Base-by-base conservation (phyloP, 352 stramenopile genomes). In the Pythium apleroticum region DNA sequence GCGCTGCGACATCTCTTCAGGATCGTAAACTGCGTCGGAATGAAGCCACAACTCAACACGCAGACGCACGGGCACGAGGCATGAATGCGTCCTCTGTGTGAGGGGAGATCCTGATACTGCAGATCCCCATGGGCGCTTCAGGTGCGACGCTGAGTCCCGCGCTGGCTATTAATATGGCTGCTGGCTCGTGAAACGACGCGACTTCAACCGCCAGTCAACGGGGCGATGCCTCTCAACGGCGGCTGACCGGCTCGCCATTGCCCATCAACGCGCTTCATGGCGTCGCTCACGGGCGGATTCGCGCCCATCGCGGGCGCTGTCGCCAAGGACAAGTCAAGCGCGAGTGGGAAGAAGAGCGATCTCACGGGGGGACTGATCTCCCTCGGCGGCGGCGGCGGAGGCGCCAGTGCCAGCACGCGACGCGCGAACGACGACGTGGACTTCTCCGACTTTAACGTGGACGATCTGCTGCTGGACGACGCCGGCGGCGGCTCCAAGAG, bases 301-400 rank as follows among this genome's bases (percentile, higher is more conserved):
- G 84, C 85, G 14, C 73, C 82, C 8, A 87, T 91, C 57, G 69
- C 73, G 17, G 68, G 71, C 58, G 70, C 75, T 10, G 63, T 68
- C 37, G 65, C 60, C 3, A 61, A 57, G 39, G 57, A 60, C 30
- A 80, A 74, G 57, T 25, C 43, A 8, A 66, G 62, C 15, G 53
- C 50, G 25, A 50, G 39, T 9, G 24, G 63, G 15, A 82, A 63
- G 48, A 68, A 69, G 48, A 63, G 17, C 11, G 74, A 89, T 30
- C 71, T 90, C 35, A 91, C 80, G 1, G 66, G 80, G 48, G 83
- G 83, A 0, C 68, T 90, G 28, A 89, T 91, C 58, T 86, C 78
- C 10, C 79, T 91, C 45, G 65, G 52, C 56, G 17, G 56, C 22
- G 27, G 52, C 30, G 45, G 61, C 1, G 58, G 66, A 0, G 25